Conservation (phyloP, 1,139 yeast genomes). For the Taphrina deformans region DNA sequence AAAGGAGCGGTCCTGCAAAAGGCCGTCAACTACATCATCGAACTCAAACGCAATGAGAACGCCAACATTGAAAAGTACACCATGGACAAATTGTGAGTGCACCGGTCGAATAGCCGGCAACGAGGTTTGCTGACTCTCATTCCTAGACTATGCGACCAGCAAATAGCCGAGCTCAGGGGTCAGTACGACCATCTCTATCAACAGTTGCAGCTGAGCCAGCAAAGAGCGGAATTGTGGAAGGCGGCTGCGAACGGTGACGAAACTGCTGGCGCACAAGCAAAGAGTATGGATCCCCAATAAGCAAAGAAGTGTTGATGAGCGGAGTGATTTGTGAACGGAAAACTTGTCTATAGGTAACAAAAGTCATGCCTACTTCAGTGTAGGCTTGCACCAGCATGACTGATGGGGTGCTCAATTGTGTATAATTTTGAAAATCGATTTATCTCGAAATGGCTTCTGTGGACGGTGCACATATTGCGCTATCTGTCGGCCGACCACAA, state of each 20-base stretch:
- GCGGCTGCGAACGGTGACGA: conserved; percentile 19
- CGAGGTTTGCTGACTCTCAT: neutral
- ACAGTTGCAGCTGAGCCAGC: conserved; percentile 1
- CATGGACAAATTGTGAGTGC: conserved; percentile 21
- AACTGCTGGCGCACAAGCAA: conserved; percentile 11
- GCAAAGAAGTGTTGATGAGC: neutral
- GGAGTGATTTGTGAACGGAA: neutral
- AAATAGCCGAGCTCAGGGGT: conserved; percentile 15
- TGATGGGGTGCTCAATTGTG: neutral
- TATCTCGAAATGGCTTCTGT: too few species aligned
- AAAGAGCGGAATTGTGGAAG: conserved; percentile 18
- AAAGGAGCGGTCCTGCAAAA: conserved; percentile 85
- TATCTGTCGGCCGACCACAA: too few species aligned
- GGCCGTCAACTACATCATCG: conserved; percentile 84
- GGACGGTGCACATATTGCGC: too few species aligned
- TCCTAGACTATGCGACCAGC: conserved; percentile 12
- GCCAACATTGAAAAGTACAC: conserved; percentile 59
- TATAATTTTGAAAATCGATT: too few species aligned
- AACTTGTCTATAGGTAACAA: neutral
- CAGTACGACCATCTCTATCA: conserved; percentile 24
- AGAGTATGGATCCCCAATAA: conserved; percentile 2
- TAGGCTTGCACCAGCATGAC: neutral
- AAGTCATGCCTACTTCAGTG: neutral
- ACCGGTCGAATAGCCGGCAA: too few species aligned
- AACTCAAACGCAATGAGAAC: conserved; percentile 75